Conservation (phyloP, 768 basidiomycete species). For the Dacryopinax primogenitus region DNA sequence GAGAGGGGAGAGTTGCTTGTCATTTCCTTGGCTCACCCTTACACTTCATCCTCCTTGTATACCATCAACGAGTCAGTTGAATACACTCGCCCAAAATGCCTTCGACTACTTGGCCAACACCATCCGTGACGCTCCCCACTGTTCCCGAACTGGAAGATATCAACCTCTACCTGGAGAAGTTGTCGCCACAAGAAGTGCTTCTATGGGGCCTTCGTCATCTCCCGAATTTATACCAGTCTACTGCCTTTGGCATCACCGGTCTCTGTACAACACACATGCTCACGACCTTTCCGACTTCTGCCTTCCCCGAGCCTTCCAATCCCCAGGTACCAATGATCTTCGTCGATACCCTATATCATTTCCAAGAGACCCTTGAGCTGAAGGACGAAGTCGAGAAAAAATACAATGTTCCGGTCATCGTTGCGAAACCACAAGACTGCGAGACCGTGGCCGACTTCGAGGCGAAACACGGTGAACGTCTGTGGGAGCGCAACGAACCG, state of each 20-base stretch:
- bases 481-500: slow-evolving; percentile 83
- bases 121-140: slow-evolving; percentile 44
- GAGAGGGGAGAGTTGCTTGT: no score
- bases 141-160: slow-evolving; percentile 46
- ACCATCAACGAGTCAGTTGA: not conserved
- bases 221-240: slow-evolving; percentile 79
- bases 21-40: no score
- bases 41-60: not conserved
- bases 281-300: slow-evolving; percentile 40
- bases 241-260: slow-evolving; percentile 92
- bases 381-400: slow-evolving; percentile 64
- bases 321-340: slow-evolving; percentile 63
- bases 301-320: not conserved
- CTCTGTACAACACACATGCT: slow-evolving; percentile 92
- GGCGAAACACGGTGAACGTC: slow-evolving; percentile 54
- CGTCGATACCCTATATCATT: slow-evolving; percentile 93
- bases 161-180: slow-evolving; percentile 58
- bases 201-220: slow-evolving; percentile 71
- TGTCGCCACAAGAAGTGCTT: slow-evolving; percentile 74
- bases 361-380: slow-evolving; percentile 81
- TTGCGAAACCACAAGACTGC: slow-evolving; percentile 68
- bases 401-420: slow-evolving; percentile 60
- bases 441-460: slow-evolving; percentile 62
- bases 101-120: slow-evolving; percentile 9
- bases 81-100: slow-evolving; percentile 5